Base-by-base conservation (phyloP, 169 alveolate species). In the Plasmodium billcollinsi region DNA sequence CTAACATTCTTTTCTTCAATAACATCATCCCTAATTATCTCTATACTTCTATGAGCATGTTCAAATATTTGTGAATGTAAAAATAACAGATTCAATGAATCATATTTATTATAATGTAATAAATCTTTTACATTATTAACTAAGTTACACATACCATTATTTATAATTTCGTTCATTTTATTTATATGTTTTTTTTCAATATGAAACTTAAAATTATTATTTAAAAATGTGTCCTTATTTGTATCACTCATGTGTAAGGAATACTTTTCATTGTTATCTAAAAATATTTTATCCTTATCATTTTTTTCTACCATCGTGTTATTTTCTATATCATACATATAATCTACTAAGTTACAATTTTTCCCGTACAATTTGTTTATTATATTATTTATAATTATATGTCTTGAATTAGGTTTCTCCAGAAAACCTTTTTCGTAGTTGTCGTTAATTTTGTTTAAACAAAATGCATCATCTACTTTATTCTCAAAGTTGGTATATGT, bases 51-150 rank as follows among this genome's bases (percentile, higher is more conserved):
- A 56, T 69, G 73, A 26, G 91, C 73, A 52, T 83, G 73, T 69
- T 83, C 85, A 69, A 83, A 83, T 50, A 83, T 45, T 43, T 83
- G 66, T 43, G 91, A 78, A 63, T 83, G 91, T 3, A 54, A 39
- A 69, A 67, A 63, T 24, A 83, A 26, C 56, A 18, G 29, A 47
- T 50, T 56, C 65, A 83, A 24, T 14, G 69, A 58, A 18, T 45
- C 50, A 61, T 52, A 69, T 52, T 69, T 83, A 4, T 39, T 39
- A 67, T 54, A 83, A 67, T 56, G 67, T 20, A 43, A 54, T 50
- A 83, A 43, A 54, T 83, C 85, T 29, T 83, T 83, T 24, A 83
- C 63, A 39, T 56, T 83, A 47, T 67, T 29, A 69, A 83, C 59
- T 67, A 83, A 62, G 29, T 69, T 47, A 49, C 43, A 6, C 72